A percentile compares a stretch with the other conserved stretches of the same genome.
Evolutionary conservation across 345 rosid genomes (phyloP).

Genomic region (Mercurialis annua): DNA sequence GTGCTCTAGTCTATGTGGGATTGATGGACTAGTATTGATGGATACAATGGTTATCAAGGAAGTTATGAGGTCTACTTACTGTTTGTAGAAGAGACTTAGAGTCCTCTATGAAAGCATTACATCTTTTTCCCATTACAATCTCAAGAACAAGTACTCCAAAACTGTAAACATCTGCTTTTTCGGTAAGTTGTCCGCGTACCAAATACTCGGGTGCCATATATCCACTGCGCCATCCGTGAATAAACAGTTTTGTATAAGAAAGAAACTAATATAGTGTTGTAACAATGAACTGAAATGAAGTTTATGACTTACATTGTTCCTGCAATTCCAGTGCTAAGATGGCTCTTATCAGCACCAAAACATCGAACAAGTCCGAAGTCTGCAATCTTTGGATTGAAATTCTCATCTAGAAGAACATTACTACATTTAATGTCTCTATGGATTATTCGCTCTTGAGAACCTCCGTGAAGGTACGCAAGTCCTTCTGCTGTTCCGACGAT

Average conservation of each 20-base stretch:
- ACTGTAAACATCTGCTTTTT: constrained; percentile 54
- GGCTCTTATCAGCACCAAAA: constrained; percentile 43
- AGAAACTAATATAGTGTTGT: background rate
- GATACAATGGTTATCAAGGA: background rate
- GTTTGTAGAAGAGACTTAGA: constrained; percentile 39
- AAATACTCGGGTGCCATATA: constrained; percentile 63
- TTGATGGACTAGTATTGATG: background rate
- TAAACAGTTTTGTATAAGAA: background rate
- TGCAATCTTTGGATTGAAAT: constrained; percentile 44
- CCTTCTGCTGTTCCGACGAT: constrained; percentile 50
- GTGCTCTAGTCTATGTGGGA: no score
- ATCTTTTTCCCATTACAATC: constrained; percentile 40
- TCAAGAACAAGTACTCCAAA: constrained; percentile 50
- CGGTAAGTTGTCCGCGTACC: constrained; percentile 46
- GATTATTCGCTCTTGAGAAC: constrained; percentile 37
- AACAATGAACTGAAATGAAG: background rate
- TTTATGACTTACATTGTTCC: constrained; percentile 45
- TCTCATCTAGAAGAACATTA: constrained; percentile 48
- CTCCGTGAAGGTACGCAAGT: constrained; percentile 53
- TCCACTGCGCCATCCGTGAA: constrained; percentile 34
- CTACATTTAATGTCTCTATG: constrained; percentile 56
- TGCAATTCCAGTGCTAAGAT: constrained; percentile 53
- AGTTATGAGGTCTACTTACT: constrained; percentile 27
- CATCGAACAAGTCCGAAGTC: constrained; percentile 55
- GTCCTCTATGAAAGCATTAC: constrained; percentile 28